Evolutionary conservation across 768 basidiomycete species (phyloP).

Genomic region (Mycena rebaudengoi): DNA sequence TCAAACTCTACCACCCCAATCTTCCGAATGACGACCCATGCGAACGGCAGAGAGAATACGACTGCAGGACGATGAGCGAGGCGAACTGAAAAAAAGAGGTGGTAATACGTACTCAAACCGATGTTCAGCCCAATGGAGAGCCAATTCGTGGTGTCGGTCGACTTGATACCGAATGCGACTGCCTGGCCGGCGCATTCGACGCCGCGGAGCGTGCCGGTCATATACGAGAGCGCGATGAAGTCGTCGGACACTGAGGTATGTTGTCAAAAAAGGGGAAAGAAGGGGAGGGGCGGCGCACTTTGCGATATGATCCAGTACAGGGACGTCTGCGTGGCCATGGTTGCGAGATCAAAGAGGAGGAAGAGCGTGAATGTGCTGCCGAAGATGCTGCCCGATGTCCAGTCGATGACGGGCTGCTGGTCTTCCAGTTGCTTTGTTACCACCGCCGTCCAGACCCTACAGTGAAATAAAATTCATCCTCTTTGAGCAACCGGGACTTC

Average conservation of each 20-base stretch:
- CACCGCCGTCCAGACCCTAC: conserved; percentile 41
- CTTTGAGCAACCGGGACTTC: background rate
- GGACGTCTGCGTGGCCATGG: conserved; percentile 44
- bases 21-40: conserved; percentile 40
- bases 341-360: conserved; percentile 41
- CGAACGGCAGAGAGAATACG: conserved; percentile 40
- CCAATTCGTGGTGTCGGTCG: conserved; percentile 42
- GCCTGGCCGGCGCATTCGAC: conserved; percentile 44
- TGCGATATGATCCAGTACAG: conserved; percentile 43
- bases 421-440: conserved; percentile 42
- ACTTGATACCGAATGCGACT: conserved; percentile 44
- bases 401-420: conserved; percentile 40
- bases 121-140: conserved; percentile 43
- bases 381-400: conserved; percentile 40
- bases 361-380: conserved; percentile 39
- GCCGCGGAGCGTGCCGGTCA: conserved; percentile 44
- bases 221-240: conserved; percentile 42
- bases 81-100: background rate
- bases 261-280: background rate
- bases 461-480: too few relatives aligned
- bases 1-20: conserved; percentile 39
- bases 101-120: conserved; percentile 38
- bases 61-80: conserved; percentile 23
- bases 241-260: conserved; percentile 39
- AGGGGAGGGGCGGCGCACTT: conserved; percentile 26